phyloP scores from a whole-genome alignment of 352 stramenopile species.

The Phytophthora lateralis region DNA sequence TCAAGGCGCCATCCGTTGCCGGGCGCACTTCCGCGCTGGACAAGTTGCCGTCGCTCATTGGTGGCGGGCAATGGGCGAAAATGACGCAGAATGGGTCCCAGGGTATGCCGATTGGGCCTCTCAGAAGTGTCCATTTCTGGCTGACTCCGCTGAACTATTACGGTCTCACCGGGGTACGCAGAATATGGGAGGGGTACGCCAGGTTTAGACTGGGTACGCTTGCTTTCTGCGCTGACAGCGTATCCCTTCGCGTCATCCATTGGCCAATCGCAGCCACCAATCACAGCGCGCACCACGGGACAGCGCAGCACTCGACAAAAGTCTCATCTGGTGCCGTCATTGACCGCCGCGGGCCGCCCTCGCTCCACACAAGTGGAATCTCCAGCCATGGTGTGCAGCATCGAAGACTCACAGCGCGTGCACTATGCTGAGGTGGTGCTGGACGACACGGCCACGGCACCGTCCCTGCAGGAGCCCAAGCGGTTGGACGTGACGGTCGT shows the following conservation, averaged over 20 bases:
- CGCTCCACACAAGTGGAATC: constrained; percentile 36
- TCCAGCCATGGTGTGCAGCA: constrained; percentile 53
- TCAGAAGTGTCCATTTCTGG: neutral
- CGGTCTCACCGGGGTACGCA: neutral
- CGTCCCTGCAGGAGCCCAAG: constrained; percentile 30
- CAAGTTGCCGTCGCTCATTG: constrained; percentile 16
- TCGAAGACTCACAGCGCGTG: constrained; percentile 35
- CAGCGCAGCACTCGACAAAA: constrained; percentile 20
- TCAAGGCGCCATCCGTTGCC: neutral
- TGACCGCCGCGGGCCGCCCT: constrained; percentile 1
- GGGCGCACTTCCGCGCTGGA: constrained; percentile 3
- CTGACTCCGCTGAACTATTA: neutral
- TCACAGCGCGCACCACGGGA: constrained; percentile 6
- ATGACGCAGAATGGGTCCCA: neutral
- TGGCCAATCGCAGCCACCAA: constrained; percentile 31
- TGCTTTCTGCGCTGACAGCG: constrained; percentile 6
- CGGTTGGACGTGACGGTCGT: constrained; percentile 43
- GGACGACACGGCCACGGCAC: constrained; percentile 36
- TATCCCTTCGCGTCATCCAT: constrained; percentile 11
- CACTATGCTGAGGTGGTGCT: constrained; percentile 72
- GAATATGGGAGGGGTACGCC: neutral
- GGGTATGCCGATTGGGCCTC: neutral
- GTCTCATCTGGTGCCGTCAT: constrained; percentile 8
- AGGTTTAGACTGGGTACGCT: neutral
- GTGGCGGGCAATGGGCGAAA: constrained; percentile 1